Conservation (phyloP, 768 basidiomycete species). For the Galerina marginata region DNA sequence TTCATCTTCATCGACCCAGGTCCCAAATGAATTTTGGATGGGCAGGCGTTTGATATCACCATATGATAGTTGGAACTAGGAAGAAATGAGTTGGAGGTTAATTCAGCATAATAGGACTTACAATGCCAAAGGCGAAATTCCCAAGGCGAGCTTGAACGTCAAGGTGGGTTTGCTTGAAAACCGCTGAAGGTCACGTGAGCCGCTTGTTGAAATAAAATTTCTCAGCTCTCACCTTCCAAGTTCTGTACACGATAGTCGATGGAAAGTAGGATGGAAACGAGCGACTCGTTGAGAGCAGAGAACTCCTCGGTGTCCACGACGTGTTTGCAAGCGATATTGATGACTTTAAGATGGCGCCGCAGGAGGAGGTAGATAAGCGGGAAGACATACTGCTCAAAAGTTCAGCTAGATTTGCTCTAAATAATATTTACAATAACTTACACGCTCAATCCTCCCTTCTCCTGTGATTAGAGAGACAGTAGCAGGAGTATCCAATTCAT, state of each 20-base stretch:
- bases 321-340: constrained; percentile 39
- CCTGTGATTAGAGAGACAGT: constrained; percentile 41
- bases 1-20: constrained; percentile 32
- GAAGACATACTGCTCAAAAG: constrained; percentile 34
- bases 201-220: not conserved
- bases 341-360: constrained; percentile 36
- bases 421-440: constrained; percentile 17
- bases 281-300: constrained; percentile 32
- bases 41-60: constrained; percentile 38
- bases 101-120: constrained; percentile 19
- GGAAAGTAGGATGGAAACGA: constrained; percentile 34
- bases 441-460: constrained; percentile 40
- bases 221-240: constrained; percentile 33
- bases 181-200: constrained; percentile 23
- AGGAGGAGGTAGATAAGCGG: constrained; percentile 41
- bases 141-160: constrained; percentile 38
- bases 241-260: constrained; percentile 38
- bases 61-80: constrained; percentile 38
- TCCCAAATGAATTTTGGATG: constrained; percentile 34
- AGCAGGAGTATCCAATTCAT: constrained; percentile 39
- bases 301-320: constrained; percentile 39
- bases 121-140: constrained; percentile 45
- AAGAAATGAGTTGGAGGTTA: not conserved
- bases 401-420: not conserved
- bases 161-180: constrained; percentile 41